Evolutionary conservation across 371 early-diverging fungal species (phyloP), one percentile per base, ranked within the genome.

Genomic region (Circinella umbellata): DNA sequence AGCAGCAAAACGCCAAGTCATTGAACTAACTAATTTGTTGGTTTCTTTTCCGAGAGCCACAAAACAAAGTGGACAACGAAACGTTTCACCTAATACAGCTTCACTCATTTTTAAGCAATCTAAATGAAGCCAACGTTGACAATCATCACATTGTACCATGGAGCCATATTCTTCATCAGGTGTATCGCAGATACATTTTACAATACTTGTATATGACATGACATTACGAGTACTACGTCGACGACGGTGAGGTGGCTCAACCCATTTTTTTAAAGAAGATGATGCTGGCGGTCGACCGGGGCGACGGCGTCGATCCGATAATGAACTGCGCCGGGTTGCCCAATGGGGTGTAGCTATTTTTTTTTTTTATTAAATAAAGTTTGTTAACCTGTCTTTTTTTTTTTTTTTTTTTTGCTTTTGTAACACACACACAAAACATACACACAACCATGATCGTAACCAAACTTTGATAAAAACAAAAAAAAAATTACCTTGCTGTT

Each of bases 81-180:
- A 88, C 2, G 84, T 80, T 27, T 85, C 81, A 4, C 61, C 80
- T 9, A 87, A 63, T 4, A 72, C 81, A 15, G 82, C 75, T 18
- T 80, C 79, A 1, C 77, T 66, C 37, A 88, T 69, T 39, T 79
- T 78, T 37, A 88, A 71, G 59, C 89, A 88, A 4, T 86, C 87
- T 13, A 86, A 59, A 67, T 88, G 89, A 11, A 88, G 82, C 86
- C 87, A 88, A 15, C 73, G 70, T 46, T 67, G 68, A 63, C 89
- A 88, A 37, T 82, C 74, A 61, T 88, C 89, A 66, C 89, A 88
- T 70, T 88, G 89, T 3, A 88, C 84, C 86, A 88, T 86, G 6
- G 78, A 57, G 11, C 86, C 87, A 47, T 71, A 71, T 27, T 86
- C 86, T 59, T 86, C 87, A 20, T 80, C 74, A 18, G 80, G 76